phyloP scores from a whole-genome alignment of 306 rosid species.

The Spatholobus suberectus region DNA sequence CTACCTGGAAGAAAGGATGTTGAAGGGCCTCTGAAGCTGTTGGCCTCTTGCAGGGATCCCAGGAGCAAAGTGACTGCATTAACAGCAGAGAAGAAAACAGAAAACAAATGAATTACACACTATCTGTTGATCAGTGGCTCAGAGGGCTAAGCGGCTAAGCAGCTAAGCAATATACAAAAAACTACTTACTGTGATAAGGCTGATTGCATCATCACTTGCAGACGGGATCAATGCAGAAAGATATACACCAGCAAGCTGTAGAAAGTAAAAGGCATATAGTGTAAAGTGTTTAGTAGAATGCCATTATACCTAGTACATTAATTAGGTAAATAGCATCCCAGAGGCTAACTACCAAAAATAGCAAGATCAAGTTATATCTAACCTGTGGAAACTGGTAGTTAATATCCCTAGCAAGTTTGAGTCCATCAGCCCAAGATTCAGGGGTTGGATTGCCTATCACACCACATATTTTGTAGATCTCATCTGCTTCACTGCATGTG shows the following conservation, averaged over 20 bases:
- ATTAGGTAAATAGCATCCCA: background rate
- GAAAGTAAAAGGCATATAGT: conserved; percentile 23
- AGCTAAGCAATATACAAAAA: background rate
- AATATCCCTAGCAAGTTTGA: conserved; percentile 85
- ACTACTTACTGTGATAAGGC: conserved; percentile 76
- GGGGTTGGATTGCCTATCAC: conserved; percentile 87
- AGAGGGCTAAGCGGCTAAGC: background rate
- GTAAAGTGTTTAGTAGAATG: background rate
- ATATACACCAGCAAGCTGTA: conserved; percentile 76
- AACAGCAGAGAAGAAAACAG: background rate
- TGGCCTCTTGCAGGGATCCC: conserved; percentile 98
- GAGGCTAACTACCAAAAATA: too few relatives aligned
- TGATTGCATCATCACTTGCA: conserved; percentile 74
- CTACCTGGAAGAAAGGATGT: conserved; percentile 96
- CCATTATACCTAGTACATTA: background rate
- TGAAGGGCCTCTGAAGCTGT: conserved; percentile 92
- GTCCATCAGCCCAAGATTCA: conserved; percentile 88
- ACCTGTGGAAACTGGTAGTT: conserved; percentile 94
- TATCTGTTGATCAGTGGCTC: background rate
- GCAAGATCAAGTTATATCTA: conserved; percentile 21
- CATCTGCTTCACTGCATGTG: conserved; percentile 84
- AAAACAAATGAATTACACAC: background rate
- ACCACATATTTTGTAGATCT: conserved; percentile 89
- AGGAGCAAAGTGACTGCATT: conserved; percentile 86
- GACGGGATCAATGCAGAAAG: conserved; percentile 79